Conservation (phyloP, 768 basidiomycete species). For the Mycena crocata region DNA sequence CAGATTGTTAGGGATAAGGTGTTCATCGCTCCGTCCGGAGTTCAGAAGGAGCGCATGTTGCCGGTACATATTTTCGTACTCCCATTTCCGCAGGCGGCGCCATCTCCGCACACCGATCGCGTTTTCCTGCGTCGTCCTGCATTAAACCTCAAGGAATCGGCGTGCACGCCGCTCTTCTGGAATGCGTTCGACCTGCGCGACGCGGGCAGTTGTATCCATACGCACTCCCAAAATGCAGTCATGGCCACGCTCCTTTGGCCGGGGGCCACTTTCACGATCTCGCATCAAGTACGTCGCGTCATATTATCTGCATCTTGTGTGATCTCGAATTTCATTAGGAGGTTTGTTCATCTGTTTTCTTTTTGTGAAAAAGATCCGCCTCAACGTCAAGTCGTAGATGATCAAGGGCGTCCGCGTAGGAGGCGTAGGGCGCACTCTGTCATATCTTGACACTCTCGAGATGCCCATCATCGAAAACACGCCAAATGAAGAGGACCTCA, state of each 20-base stretch:
- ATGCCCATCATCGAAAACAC: conserved; percentile 94
- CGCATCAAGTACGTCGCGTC: conserved; percentile 72
- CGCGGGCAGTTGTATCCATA: conserved; percentile 55
- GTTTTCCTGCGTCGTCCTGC: conserved; percentile 83
- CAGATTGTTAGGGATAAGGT: conserved; percentile 70
- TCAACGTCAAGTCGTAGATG: conserved; percentile 65
- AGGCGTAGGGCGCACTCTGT: conserved; percentile 80
- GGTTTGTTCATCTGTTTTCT: conserved; percentile 51
- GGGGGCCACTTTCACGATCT: conserved; percentile 78
- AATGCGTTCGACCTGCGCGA: conserved; percentile 6
- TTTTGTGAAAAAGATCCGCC: no score
- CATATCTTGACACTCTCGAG: conserved; percentile 87
- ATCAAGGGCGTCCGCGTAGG: conserved; percentile 88
- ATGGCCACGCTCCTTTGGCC: conserved; percentile 79
- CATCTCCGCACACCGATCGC: conserved; percentile 74
- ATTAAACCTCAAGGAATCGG: conserved; percentile 81
- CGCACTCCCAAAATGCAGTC: background rate
- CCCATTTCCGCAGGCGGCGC: conserved; percentile 74
- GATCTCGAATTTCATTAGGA: conserved; percentile 48
- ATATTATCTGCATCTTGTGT: background rate
- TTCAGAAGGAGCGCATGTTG: conserved; percentile 90
- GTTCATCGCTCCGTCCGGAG: conserved; percentile 89
- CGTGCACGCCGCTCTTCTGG: conserved; percentile 73
- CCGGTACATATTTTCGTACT: conserved; percentile 90
- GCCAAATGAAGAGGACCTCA: conserved; percentile 89